These are phyloP conservation scores for Guyanaporus albipodus DNA, from an alignment of 768 basidiomycete species.

Conservation along the genomic window DNA sequence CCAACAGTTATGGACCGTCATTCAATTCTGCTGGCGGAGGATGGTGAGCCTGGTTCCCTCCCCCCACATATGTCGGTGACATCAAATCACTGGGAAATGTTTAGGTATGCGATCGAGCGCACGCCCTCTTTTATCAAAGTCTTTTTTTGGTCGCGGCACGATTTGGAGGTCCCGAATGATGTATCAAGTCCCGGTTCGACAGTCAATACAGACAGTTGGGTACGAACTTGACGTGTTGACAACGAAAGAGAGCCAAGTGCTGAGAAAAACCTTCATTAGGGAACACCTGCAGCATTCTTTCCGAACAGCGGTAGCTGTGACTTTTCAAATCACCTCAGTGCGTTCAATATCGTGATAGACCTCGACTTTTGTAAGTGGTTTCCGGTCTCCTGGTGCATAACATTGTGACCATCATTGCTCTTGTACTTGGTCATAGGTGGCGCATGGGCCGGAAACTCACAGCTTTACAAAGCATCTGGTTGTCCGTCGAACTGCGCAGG, in stretches of 20 bases:
- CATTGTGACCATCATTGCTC: neutral
- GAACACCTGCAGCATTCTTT: constrained; percentile 58
- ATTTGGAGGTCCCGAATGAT: constrained; percentile 29
- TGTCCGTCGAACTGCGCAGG: constrained; percentile 29
- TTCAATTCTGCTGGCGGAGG: constrained; percentile 37
- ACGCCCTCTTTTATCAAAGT: constrained; percentile 33
- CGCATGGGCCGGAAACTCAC: constrained; percentile 24
- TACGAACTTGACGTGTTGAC: constrained; percentile 1
- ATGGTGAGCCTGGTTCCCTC: constrained; percentile 21
- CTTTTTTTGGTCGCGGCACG: constrained; percentile 38
- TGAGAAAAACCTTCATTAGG: constrained; percentile 32
- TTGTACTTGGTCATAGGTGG: constrained; percentile 24
- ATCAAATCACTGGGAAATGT: neutral
- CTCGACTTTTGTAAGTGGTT: constrained; percentile 25
- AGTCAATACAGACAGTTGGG: constrained; percentile 24
- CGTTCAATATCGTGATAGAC: constrained; percentile 66
- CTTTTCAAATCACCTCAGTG: constrained; percentile 48
- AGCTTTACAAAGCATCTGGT: constrained; percentile 16
- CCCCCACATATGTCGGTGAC: neutral
- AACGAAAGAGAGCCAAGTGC: neutral
- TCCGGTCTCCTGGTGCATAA: neutral
- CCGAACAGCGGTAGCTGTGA: constrained; percentile 53
- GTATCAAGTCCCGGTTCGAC: constrained; percentile 22
- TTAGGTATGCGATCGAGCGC: constrained; percentile 38
- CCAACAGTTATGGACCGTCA: constrained; percentile 30